Conservation (phyloP, 139 green algal genomes). For the Gonium pectorale region DNA sequence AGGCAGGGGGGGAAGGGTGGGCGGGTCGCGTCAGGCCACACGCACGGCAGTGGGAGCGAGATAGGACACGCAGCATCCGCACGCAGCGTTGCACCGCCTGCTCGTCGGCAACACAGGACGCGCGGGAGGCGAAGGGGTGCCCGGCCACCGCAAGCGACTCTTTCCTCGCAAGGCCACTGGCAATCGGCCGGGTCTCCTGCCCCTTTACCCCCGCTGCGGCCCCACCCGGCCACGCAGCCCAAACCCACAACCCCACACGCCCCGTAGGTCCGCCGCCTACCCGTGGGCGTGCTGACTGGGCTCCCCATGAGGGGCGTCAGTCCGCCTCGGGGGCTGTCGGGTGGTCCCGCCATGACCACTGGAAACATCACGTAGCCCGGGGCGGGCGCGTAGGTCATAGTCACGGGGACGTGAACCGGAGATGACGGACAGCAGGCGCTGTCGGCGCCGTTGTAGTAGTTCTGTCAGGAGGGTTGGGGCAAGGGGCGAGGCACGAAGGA, state of each 20-base stretch:
- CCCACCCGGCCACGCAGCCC: too few relatives aligned
- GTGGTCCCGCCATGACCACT: slow-evolving; percentile 21
- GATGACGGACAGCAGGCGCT: slow-evolving; percentile 13
- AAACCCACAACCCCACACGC: too few relatives aligned
- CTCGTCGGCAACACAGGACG: too few relatives aligned
- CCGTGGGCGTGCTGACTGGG: slow-evolving; percentile 49
- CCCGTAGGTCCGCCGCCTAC: not conserved
- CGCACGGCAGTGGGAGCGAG: too few relatives aligned
- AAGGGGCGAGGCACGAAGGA: too few relatives aligned
- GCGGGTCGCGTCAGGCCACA: too few relatives aligned
- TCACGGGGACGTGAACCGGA: slow-evolving; percentile 12
- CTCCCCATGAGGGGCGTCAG: slow-evolving; percentile 44
- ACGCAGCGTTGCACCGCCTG: too few relatives aligned
- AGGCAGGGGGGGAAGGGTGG: too few relatives aligned
- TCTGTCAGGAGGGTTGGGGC: not conserved
- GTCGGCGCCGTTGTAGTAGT: not conserved
- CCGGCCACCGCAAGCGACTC: too few relatives aligned
- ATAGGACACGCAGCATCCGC: too few relatives aligned
- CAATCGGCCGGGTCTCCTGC: not conserved
- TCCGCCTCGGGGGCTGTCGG: slow-evolving; percentile 30
- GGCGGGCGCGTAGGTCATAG: slow-evolving; percentile 24
- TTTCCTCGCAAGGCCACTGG: too few relatives aligned
- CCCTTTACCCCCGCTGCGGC: not conserved
- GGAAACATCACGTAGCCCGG: slow-evolving; percentile 45
- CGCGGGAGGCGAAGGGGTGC: too few relatives aligned